Evolutionary conservation across 495 filamentous ascomycete species (phyloP).

Genomic region (Mycothermus thermophilus): DNA sequence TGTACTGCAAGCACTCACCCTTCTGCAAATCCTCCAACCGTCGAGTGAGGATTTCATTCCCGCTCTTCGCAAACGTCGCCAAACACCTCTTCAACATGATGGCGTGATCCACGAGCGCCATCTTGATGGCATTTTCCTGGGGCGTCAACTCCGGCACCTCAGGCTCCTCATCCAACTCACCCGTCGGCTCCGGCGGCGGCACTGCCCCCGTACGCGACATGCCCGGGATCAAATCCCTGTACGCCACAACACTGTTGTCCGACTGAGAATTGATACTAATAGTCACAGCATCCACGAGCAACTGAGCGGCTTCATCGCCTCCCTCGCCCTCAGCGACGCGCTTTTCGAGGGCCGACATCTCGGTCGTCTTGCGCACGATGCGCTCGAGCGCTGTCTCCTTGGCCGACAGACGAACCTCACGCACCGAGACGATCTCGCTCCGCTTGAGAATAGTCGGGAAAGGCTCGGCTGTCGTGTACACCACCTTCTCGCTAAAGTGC

Average conservation of each 20-base stretch:
- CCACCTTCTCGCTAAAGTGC: conserved; percentile 71
- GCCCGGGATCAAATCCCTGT: conserved; percentile 54
- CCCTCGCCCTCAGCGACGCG: conserved; percentile 63
- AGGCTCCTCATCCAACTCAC: conserved; percentile 31
- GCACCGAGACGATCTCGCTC: conserved; percentile 64
- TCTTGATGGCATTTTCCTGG: conserved; percentile 70
- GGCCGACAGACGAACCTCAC: conserved; percentile 51
- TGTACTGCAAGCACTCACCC: conserved; percentile 37
- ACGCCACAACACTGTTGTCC: conserved; percentile 57
- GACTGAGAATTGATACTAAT: conserved; percentile 55
- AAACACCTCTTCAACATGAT: conserved; percentile 74
- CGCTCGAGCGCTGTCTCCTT: conserved; percentile 82
- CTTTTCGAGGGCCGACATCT: conserved; percentile 62
- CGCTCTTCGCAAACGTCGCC: conserved; percentile 49
- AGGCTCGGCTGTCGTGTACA: conserved; percentile 70
- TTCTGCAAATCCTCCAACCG: conserved; percentile 32
- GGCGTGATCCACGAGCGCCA: conserved; percentile 80
- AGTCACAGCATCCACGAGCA: conserved; percentile 58
- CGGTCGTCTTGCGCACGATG: conserved; percentile 80
- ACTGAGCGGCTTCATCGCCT: conserved; percentile 38
- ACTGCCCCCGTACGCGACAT: conserved; percentile 23
- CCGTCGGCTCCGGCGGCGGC: conserved; percentile 35
- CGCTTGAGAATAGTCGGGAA: conserved; percentile 87
- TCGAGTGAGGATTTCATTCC: conserved; percentile 31
- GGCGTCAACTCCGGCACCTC: conserved; percentile 42